phyloP scores from a whole-genome alignment of 2,329 filamentous ascomycete species.

The Monosporascus sp. region DNA sequence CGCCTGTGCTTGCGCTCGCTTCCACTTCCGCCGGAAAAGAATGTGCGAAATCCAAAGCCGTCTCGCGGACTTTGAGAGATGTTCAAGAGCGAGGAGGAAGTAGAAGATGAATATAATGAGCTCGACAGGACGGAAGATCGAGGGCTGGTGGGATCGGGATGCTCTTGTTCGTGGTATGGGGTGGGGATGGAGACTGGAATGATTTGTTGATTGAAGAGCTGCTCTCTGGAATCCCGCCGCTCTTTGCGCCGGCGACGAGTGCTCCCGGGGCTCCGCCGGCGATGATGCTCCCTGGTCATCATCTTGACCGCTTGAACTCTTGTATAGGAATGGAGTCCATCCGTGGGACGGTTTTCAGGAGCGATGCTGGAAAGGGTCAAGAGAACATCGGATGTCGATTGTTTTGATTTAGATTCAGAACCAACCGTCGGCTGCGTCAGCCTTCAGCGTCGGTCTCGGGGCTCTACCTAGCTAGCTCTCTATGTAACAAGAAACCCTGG shows the following conservation, averaged over 20 bases:
- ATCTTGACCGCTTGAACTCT: constrained; percentile 31
- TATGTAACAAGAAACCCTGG: no score
- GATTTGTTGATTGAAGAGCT: constrained; percentile 22
- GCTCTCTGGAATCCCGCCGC: constrained; percentile 36
- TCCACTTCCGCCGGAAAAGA: constrained; percentile 48
- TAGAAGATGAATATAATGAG: constrained; percentile 42
- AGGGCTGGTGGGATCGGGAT: constrained; percentile 12
- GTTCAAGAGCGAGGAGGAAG: constrained; percentile 58
- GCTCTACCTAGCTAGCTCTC: no score
- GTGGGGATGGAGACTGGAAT: constrained; percentile 13
- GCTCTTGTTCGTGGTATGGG: constrained; percentile 14
- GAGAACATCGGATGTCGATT: constrained; percentile 3
- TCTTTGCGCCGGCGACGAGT: constrained; percentile 46
- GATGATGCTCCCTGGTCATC: constrained; percentile 45
- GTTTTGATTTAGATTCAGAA: constrained; percentile 11
- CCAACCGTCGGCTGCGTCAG: background rate
- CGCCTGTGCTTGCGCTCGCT: constrained; percentile 44
- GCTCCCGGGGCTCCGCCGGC: constrained; percentile 52
- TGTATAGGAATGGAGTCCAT: constrained; percentile 15
- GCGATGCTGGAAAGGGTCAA: constrained; percentile 2
- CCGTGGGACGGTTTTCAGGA: constrained; percentile 11
- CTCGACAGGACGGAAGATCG: constrained; percentile 26
- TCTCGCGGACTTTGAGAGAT: constrained; percentile 53
- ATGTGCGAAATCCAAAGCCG: constrained; percentile 52
- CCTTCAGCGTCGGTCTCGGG: no score